These are phyloP conservation scores for Plasmodium adleri DNA, from an alignment of 169 alveolate genomes.

Conservation along the genomic window DNA sequence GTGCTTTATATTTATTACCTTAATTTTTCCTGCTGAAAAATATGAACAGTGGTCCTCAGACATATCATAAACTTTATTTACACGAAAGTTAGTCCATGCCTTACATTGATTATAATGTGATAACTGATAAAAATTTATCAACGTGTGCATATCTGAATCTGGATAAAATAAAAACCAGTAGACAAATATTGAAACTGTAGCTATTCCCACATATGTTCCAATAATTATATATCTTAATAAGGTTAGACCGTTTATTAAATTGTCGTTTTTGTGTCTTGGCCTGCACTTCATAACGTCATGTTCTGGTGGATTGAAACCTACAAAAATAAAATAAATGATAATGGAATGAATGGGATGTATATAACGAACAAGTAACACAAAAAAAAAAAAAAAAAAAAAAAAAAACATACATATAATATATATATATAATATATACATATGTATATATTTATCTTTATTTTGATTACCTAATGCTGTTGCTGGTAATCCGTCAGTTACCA, in stretches of 20 bases:
- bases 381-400: no score
- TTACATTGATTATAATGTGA: slow-evolving; percentile 85
- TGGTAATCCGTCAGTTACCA: slow-evolving; percentile 99
- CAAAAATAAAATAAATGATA: background rate
- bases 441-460: background rate
- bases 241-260: slow-evolving; percentile 95
- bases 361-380: background rate
- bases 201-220: slow-evolving; percentile 98
- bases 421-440: background rate
- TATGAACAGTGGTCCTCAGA: slow-evolving; percentile 94
- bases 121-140: slow-evolving; percentile 92
- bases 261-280: slow-evolving; percentile 97
- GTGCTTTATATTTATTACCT: slow-evolving; percentile 77
- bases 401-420: background rate
- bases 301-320: slow-evolving; percentile 99
- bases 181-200: slow-evolving; percentile 98
- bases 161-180: slow-evolving; percentile 94
- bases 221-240: slow-evolving; percentile 94
- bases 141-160: slow-evolving; percentile 95
- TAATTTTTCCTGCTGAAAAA: slow-evolving; percentile 97
- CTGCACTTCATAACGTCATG: slow-evolving; percentile 97
- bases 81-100: slow-evolving; percentile 92
- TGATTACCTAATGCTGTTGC: slow-evolving; percentile 97
- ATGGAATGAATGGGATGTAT: background rate
- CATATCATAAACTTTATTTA: slow-evolving; percentile 88